Conservation (phyloP, 148 eudicot species). For the Rhododendron henanense region DNA sequence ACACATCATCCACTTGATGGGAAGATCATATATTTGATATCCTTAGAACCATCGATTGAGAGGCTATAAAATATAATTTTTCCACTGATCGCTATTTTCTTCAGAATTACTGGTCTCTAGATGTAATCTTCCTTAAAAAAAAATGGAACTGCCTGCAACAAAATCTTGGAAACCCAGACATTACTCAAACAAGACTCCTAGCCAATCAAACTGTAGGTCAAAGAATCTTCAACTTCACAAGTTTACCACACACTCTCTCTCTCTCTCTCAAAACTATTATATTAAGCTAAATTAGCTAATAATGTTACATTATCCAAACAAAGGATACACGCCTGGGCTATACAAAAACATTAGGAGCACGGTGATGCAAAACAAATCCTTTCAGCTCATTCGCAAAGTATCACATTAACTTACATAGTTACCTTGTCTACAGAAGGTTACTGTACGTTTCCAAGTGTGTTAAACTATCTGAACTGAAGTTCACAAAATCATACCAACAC, state of each 20-base stretch:
- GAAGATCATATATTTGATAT: background rate
- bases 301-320: background rate
- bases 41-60: background rate
- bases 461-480: background rate
- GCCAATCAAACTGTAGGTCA: background rate
- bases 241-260: background rate
- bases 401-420: background rate
- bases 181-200: background rate
- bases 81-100: background rate
- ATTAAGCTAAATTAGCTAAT: background rate
- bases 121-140: background rate
- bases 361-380: background rate
- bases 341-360: background rate
- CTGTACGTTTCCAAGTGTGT: background rate
- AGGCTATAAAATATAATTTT: background rate
- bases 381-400: background rate
- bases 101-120: background rate
- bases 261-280: too few relatives aligned
- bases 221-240: background rate
- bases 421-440: background rate
- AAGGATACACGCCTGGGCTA: background rate
- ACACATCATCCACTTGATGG: background rate
- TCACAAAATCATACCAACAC: background rate
- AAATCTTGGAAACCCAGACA: background rate
- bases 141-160: background rate